Evolutionary conservation across 1,284 basidiomycete species (phyloP).

Genomic region (Cutaneotrichosporon sp.): DNA sequence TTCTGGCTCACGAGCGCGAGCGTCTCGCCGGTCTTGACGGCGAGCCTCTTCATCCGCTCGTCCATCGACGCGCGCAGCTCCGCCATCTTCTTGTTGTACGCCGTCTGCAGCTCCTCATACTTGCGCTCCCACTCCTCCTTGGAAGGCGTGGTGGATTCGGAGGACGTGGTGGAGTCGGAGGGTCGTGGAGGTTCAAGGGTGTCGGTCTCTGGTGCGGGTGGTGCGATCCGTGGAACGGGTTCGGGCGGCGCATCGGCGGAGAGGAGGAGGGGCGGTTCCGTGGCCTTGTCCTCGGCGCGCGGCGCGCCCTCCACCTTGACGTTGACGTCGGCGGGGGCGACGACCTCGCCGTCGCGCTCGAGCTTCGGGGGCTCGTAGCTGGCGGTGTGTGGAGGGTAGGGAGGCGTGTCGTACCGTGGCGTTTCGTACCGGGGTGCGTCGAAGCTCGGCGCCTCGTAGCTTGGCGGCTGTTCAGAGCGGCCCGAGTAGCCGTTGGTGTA

Average conservation of each 20-base stretch:
- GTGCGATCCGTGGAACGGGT: background rate
- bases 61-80: slow-evolving; percentile 3
- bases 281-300: background rate
- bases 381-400: background rate
- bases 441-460: background rate
- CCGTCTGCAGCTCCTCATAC: slow-evolving; percentile 5
- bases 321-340: background rate
- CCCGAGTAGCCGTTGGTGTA: background rate
- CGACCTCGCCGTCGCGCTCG: background rate
- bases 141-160: background rate
- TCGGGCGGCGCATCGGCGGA: slow-evolving; percentile 5
- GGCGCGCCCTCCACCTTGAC: background rate
- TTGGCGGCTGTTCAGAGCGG: background rate
- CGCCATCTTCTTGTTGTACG: slow-evolving; percentile 10
- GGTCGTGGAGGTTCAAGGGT: background rate
- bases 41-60: slow-evolving; percentile 18
- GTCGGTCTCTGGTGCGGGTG: background rate
- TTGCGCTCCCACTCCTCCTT: slow-evolving; percentile 14
- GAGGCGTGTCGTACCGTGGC: background rate
- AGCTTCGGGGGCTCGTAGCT: background rate
- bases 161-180: background rate
- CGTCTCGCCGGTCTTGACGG: slow-evolving; percentile 49
- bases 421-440: background rate
- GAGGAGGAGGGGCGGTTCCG: slow-evolving; percentile 1
- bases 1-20: slow-evolving; percentile 72